Evolutionary conservation across 2,329 filamentous ascomycete species (phyloP).

Genomic region (Fusarium sp.): DNA sequence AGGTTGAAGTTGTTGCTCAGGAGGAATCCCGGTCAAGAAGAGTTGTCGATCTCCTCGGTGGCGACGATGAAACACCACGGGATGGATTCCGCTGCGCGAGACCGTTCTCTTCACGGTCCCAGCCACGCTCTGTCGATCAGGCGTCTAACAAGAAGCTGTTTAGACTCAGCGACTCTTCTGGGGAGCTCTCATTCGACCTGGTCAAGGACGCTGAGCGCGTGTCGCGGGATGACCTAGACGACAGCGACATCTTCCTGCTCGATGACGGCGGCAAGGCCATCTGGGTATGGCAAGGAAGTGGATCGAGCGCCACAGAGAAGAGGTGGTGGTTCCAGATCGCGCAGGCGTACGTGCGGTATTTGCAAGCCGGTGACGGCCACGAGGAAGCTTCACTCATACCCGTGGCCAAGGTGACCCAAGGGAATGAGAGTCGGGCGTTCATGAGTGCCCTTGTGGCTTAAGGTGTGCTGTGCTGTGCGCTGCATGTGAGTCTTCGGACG

Average conservation of each 20-base stretch:
- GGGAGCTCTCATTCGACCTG: constrained; percentile 67
- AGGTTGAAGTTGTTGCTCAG: constrained; percentile 75
- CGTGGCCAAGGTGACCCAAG: constrained; percentile 69
- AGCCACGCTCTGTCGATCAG: constrained; percentile 33
- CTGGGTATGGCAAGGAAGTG: constrained; percentile 75
- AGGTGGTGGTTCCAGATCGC: constrained; percentile 70
- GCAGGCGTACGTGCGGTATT: constrained; percentile 64
- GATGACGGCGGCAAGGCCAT: constrained; percentile 67
- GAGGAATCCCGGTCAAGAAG: constrained; percentile 66
- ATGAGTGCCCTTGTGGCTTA: constrained; percentile 56
- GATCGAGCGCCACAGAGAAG: constrained; percentile 69
- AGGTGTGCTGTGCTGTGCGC: neutral
- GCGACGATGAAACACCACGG: constrained; percentile 55
- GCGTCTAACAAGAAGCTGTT: constrained; percentile 62
- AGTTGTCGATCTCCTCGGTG: constrained; percentile 68
- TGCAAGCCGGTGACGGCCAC: constrained; percentile 50
- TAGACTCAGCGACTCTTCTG: constrained; percentile 72
- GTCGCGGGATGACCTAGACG: constrained; percentile 63
- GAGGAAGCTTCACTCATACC: constrained; percentile 59
- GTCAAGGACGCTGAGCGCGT: constrained; percentile 67
- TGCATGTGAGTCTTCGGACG: neutral
- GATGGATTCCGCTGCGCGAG: constrained; percentile 56
- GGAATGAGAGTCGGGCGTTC: constrained; percentile 67
- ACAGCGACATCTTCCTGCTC: constrained; percentile 72
- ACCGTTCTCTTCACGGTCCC: constrained; percentile 52